These are phyloP conservation scores for Venturia aucupariae DNA, from an alignment of 2,329 filamentous ascomycete genomes.

Conservation along the genomic window DNA sequence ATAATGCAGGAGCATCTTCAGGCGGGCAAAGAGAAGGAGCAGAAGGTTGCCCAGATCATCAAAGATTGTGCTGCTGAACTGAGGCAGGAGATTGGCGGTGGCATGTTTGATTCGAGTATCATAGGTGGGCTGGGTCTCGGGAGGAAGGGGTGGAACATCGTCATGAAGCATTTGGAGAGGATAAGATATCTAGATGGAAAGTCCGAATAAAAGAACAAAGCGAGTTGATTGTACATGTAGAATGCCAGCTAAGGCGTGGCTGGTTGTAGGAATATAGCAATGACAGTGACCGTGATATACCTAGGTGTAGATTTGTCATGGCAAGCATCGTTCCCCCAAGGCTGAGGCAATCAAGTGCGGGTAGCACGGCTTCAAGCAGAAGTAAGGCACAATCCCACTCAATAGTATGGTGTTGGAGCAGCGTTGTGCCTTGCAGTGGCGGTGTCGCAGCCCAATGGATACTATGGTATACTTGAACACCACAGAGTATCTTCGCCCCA, in stretches of 20 bases:
- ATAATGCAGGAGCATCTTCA: neutral
- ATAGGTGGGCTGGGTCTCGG: conserved; percentile 4
- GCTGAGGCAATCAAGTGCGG: conserved; percentile 3
- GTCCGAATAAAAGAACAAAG: neutral
- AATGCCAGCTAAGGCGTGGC: neutral
- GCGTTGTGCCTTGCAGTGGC: neutral
- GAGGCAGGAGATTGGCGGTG: conserved; percentile 5
- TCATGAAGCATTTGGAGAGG: conserved; percentile 11
- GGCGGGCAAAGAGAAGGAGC: conserved; percentile 7
- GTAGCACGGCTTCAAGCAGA: neutral
- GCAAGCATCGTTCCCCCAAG: neutral
- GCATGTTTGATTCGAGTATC: neutral
- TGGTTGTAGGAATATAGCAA: neutral
- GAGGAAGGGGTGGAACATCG: conserved; percentile 9
- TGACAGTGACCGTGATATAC: neutral
- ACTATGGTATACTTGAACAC: no score
- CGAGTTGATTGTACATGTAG: neutral
- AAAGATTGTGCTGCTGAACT: conserved; percentile 13
- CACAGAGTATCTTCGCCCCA: neutral
- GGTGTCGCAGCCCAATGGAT: neutral
- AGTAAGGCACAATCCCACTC: neutral
- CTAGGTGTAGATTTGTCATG: neutral
- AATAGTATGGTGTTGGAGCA: neutral
- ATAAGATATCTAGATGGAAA: conserved; percentile 3
- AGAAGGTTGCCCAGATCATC: conserved; percentile 4